These are phyloP conservation scores for Phialophora tarda DNA, from an alignment of 2,329 filamentous ascomycete genomes.

Conservation along the genomic window DNA sequence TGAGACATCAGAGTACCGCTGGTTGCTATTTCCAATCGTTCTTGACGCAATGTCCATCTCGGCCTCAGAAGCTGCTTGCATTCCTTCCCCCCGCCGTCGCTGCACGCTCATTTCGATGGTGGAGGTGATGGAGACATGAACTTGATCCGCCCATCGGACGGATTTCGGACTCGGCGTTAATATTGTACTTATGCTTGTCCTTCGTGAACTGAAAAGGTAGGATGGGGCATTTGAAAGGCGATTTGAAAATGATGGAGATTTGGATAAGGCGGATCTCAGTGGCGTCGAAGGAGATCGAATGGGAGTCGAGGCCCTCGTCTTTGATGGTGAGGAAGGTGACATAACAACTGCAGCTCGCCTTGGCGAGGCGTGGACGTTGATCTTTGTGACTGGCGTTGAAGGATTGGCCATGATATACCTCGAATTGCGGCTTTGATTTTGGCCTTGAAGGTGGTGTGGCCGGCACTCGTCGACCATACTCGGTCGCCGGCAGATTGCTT, in stretches of 20 bases:
- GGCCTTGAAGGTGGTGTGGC: constrained; percentile 2
- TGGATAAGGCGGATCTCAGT: constrained; percentile 33
- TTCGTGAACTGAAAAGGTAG: constrained; percentile 14
- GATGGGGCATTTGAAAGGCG: constrained; percentile 10
- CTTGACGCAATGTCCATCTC: constrained; percentile 18
- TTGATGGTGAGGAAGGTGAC: neutral
- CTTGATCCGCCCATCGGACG: constrained; percentile 32
- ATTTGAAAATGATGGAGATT: constrained; percentile 19
- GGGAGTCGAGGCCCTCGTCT: neutral
- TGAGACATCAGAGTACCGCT: neutral
- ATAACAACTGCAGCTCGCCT: neutral
- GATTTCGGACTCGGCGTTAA: constrained; percentile 27
- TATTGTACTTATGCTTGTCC: constrained; percentile 2
- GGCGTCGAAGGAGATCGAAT: constrained; percentile 12
- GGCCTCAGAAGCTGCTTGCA: neutral
- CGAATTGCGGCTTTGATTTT: constrained; percentile 13
- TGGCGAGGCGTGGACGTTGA: constrained; percentile 27
- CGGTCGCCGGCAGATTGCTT: neutral
- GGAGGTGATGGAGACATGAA: constrained; percentile 23
- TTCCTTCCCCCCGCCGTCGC: neutral
- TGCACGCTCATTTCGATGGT: constrained; percentile 18
- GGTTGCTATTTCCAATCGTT: neutral
- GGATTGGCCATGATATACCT: constrained; percentile 15
- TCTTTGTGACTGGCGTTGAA: constrained; percentile 22
- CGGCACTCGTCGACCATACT: neutral